Conservation (phyloP, 768 basidiomycete genomes). For the Antrodiella citrinella region DNA sequence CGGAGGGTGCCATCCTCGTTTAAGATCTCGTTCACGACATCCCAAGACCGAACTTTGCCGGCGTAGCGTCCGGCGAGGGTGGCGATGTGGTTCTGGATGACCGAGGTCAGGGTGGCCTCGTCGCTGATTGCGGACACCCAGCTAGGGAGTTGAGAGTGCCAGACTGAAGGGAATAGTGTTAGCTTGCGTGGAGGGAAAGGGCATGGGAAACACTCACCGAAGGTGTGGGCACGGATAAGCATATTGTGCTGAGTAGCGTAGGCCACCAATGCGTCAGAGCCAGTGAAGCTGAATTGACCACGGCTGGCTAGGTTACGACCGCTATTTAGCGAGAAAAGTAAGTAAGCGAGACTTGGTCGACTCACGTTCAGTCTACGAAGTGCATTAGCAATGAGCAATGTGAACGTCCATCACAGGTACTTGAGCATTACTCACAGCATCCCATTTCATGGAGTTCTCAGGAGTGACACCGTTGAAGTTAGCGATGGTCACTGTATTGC, state of each 20-base stretch:
- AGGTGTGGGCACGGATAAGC: conserved; percentile 24
- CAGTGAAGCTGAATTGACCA: conserved; percentile 21
- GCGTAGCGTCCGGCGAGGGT: conserved; percentile 25
- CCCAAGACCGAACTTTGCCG: conserved; percentile 29
- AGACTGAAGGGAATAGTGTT: conserved; percentile 14
- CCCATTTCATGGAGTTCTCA: conserved; percentile 29
- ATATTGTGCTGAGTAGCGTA: conserved; percentile 22
- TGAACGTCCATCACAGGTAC: not conserved
- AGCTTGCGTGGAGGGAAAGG: not conserved
- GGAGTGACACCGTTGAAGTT: conserved; percentile 26
- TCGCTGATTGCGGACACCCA: conserved; percentile 20
- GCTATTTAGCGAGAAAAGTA: not conserved
- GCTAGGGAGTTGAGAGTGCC: conserved; percentile 27
- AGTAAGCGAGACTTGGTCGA: too few species aligned
- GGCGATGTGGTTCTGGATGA: conserved; percentile 28
- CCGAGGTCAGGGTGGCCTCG: conserved; percentile 20
- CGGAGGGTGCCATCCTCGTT: conserved; percentile 43
- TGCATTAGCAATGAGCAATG: not conserved
- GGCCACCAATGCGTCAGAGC: conserved; percentile 24
- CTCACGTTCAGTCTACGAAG: conserved; percentile 19
- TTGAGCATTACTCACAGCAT: conserved; percentile 15
- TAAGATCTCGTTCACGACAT: conserved; percentile 34
- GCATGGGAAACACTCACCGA: conserved; percentile 12
- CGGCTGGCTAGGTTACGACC: conserved; percentile 12
- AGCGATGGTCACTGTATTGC: conserved; percentile 15